A percentile compares a stretch with the other conserved stretches of the same genome.
Conservation (phyloP, 148 eudicot genomes). For the Spergularia marina region DNA sequence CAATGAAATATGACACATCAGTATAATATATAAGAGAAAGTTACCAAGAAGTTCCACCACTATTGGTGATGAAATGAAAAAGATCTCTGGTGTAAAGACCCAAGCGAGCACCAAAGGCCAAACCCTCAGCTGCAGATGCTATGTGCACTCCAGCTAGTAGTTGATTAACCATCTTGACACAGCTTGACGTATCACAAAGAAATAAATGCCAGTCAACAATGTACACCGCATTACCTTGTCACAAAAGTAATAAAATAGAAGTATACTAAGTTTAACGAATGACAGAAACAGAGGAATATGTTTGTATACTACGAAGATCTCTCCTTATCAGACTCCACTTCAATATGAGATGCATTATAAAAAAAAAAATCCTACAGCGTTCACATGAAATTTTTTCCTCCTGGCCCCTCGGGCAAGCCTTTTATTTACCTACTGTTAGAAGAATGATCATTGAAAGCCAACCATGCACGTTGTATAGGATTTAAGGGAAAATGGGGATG, state of each 20-base stretch:
- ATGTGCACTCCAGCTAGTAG: slow-evolving; percentile 99
- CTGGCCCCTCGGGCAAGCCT: neutral
- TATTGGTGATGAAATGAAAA: slow-evolving; percentile 60
- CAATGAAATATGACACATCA: neutral
- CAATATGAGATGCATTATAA: neutral
- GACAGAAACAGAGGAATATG: no score
- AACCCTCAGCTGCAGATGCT: slow-evolving; percentile 97
- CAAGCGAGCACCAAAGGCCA: slow-evolving; percentile 92
- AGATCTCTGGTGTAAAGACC: slow-evolving; percentile 73
- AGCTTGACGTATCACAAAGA: slow-evolving; percentile 39
- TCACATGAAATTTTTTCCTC: neutral
- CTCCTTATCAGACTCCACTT: no score
- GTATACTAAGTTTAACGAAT: no score
- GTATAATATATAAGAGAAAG: neutral
- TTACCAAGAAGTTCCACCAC: slow-evolving; percentile 94
- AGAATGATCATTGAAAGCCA: neutral
- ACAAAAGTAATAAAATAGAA: neutral
- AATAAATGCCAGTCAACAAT: neutral
- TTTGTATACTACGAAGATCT: no score
- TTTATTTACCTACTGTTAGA: neutral
- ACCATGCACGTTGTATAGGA: neutral
- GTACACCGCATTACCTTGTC: neutral
- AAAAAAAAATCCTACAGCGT: neutral
- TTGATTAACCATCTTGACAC: slow-evolving; percentile 99
- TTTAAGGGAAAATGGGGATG: neutral